phyloP scores from a whole-genome alignment of 345 rosid genomes.

The Mallotus nudiflorus region DNA sequence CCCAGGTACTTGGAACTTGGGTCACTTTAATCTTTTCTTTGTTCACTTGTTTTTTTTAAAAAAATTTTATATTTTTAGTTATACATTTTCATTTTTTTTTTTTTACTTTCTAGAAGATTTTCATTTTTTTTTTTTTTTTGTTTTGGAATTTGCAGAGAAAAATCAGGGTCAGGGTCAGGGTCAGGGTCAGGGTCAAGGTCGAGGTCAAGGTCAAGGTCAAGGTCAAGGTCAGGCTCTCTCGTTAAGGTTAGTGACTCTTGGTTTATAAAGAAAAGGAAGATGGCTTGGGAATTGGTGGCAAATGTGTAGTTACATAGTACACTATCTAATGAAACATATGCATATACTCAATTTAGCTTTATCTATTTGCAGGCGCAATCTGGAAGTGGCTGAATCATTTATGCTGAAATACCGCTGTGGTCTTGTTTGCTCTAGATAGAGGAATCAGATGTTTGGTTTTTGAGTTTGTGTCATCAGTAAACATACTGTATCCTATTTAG shows the following conservation, averaged over 20 bases:
- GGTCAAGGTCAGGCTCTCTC: slow-evolving; percentile 50
- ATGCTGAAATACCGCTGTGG: too few relatives aligned
- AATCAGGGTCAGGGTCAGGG: slow-evolving; percentile 22
- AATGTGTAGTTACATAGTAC: background rate
- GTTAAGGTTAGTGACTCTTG: slow-evolving; percentile 25
- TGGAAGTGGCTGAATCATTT: slow-evolving; percentile 4
- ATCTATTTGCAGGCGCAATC: background rate
- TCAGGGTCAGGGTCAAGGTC: slow-evolving; percentile 23
- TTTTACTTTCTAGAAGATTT: too few relatives aligned
- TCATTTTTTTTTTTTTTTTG: too few relatives aligned
- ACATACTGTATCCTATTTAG: too few relatives aligned
- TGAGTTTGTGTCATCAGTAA: too few relatives aligned
- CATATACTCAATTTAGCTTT: background rate
- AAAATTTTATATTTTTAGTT: background rate
- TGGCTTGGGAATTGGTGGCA: background rate
- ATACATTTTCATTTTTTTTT: background rate
- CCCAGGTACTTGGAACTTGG: slow-evolving; percentile 39
- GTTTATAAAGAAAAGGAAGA: background rate
- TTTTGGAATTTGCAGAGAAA: background rate
- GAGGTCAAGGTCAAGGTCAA: slow-evolving; percentile 7
- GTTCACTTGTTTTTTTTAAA: background rate
- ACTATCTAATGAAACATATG: background rate
- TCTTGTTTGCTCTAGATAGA: too few relatives aligned
- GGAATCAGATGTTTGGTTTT: too few relatives aligned
- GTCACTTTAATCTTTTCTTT: background rate